A percentile compares a stretch with the other conserved stretches of the same genome.
These are phyloP conservation scores for Amoeboradix gromovi DNA, from an alignment of 371 early-diverging fungal species.

Conservation along the genomic window DNA sequence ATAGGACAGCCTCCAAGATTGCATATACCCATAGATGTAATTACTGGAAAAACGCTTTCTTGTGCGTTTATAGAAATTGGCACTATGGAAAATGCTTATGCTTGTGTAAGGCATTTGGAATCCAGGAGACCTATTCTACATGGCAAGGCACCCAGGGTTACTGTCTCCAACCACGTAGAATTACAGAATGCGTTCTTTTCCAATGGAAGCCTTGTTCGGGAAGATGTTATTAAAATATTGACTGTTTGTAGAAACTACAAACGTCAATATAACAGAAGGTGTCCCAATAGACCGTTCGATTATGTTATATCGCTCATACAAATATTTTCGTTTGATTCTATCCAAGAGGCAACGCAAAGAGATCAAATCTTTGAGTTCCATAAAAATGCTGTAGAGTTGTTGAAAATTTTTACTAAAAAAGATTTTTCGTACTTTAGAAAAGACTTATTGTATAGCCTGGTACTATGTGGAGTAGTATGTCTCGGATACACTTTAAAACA, in stretches of 20 bases:
- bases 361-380: background rate
- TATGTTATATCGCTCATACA: background rate
- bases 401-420: background rate
- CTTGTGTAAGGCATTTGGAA: background rate
- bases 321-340: background rate
- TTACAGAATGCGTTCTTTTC: background rate
- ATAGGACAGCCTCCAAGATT: background rate
- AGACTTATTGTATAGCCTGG: background rate
- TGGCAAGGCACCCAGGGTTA: background rate
- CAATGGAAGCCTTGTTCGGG: background rate
- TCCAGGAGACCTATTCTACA: background rate
- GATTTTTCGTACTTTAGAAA: background rate
- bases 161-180: background rate
- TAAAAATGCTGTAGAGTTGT: background rate
- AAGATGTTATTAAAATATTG: background rate
- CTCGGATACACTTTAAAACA: background rate
- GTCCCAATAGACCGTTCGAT: background rate
- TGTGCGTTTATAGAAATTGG: background rate
- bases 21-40: background rate
- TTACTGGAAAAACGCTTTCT: background rate
- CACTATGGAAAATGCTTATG: background rate
- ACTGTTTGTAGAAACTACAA: background rate
- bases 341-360: background rate
- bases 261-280: background rate
- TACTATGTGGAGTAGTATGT: background rate